Percentiles rank a stretch among this genome's conserved stretches.
Conservation (phyloP, 2,329 filamentous ascomycete species). For the Verticillium isaacii region DNA sequence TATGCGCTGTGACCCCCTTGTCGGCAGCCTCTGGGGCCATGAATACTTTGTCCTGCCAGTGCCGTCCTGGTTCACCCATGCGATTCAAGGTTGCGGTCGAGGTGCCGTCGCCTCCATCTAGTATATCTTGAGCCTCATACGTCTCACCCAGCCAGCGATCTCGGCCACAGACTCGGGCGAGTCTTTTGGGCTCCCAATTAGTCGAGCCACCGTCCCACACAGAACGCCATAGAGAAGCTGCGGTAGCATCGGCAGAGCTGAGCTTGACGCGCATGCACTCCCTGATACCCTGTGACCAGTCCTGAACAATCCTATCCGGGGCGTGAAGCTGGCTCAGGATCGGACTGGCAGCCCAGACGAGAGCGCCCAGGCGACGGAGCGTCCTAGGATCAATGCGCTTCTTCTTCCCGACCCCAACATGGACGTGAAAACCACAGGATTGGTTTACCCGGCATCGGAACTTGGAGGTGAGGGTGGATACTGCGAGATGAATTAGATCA, state of each 20-base stretch:
- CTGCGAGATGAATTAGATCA: constrained; percentile 21
- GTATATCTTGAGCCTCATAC: neutral
- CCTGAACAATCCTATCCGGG: constrained; percentile 20
- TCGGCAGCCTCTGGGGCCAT: neutral
- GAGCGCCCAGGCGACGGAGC: constrained; percentile 22
- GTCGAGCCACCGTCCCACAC: neutral
- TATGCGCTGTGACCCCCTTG: too few species aligned
- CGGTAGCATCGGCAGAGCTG: neutral
- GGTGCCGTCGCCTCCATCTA: neutral
- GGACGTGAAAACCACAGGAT: constrained; percentile 29
- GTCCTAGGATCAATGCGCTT: constrained; percentile 21
- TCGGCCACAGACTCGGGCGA: constrained; percentile 14
- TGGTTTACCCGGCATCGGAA: constrained; percentile 27
- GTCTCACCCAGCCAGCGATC: constrained; percentile 19
- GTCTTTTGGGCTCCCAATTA: neutral
- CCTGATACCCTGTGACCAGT: constrained; percentile 4
- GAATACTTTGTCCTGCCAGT: neutral
- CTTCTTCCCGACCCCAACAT: constrained; percentile 26
- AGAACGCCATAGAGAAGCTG: neutral
- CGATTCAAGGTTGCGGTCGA: too few species aligned
- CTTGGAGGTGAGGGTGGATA: constrained; percentile 23
- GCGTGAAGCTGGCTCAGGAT: constrained; percentile 28
- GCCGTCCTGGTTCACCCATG: neutral
- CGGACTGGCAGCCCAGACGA: constrained; percentile 30
- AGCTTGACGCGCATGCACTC: neutral